Evolutionary conservation across 345 rosid species (phyloP), one percentile per base, ranked within the genome.

Genomic region (Melaleuca quinquenervia): DNA sequence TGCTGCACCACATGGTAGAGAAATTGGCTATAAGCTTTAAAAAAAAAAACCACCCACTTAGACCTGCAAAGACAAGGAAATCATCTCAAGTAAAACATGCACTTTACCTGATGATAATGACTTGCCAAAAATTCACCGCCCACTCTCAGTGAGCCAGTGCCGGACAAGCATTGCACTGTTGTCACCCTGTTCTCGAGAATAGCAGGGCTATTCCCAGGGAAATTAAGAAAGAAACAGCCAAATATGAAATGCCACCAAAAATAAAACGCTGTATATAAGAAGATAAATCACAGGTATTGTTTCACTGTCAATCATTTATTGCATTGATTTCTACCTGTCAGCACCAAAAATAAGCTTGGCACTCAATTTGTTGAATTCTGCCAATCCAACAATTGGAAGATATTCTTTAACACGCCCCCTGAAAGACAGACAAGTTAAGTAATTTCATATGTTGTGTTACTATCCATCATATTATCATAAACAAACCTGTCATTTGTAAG

Each of bases 111-210:
- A 85, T 92, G 94, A 89, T 96, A 91, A 84, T 96, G 98, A 85
- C 88, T 93, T 6, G 94, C 95, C 87, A 96, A 87, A 93, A 97
- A 97, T 90, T 97, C 99, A 87, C 92, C 96, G 83, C 99, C 99
- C 84, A 97, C 99, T 91, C 99, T 94, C 86, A 95, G 84, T 5
- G 98, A 97, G 88, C 99, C 99, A 84, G 99, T 97, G 76, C 98
- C 99, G 86, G 99, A 97, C 91, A 97, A 92, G 90, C 98, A 92
- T 87, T 96, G 99, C 87, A 94, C 95, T 3, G 99, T 95, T 58
- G 96, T 88, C 88, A 97, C 94, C 90, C 99, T 93, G 84, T 88
- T 92, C 89, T 94, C 98, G 84, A 64, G 86, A 64, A 95, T 90
- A 0, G 97, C 96, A 83, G 96, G 98, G 92, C 99, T 97, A 89